Conservation (phyloP, 371 early-diverging fungal genomes). For the Mucor plumbeus region DNA sequence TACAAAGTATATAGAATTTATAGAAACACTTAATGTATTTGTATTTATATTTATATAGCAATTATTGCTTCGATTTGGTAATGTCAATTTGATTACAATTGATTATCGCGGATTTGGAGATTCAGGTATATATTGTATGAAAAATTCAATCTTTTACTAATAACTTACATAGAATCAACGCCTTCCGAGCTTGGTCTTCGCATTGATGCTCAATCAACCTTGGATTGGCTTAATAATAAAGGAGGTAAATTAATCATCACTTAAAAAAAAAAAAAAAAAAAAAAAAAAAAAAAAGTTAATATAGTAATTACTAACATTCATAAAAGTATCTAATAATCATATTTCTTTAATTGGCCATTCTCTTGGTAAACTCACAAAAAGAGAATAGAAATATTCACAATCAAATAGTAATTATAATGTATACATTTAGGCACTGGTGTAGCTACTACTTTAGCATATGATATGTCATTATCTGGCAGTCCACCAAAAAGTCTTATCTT, state of each 20-base stretch:
- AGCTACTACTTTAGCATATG: conserved; percentile 46
- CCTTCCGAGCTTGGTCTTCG: conserved; percentile 48
- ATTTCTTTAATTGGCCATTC: conserved; percentile 53
- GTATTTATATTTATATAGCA: background rate
- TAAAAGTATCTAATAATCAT: conserved; percentile 35
- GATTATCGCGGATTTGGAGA: conserved; percentile 59
- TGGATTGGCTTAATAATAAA: conserved; percentile 42
- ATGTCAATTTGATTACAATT: conserved; percentile 44
- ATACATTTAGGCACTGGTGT: conserved; percentile 46
- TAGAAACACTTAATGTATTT: background rate
- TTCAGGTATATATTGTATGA: conserved; percentile 31
- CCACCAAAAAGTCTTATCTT: conserved; percentile 48
- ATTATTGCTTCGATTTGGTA: conserved; percentile 28
- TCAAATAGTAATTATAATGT: background rate
- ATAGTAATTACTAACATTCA: background rate
- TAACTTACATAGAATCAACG: conserved; percentile 33
- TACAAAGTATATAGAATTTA: conserved; percentile 38
- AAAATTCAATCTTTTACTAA: background rate
- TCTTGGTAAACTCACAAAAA: conserved; percentile 33
- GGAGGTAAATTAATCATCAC: conserved; percentile 27
- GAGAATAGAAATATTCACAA: background rate
- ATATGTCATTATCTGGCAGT: conserved; percentile 41
- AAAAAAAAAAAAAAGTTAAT: background rate
- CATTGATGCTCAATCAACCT: conserved; percentile 42
- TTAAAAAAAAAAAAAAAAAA: too few relatives aligned